These are phyloP conservation scores for Colletotrichum sp. DNA, from an alignment of 2,329 filamentous ascomycete species.

Conservation along the genomic window DNA sequence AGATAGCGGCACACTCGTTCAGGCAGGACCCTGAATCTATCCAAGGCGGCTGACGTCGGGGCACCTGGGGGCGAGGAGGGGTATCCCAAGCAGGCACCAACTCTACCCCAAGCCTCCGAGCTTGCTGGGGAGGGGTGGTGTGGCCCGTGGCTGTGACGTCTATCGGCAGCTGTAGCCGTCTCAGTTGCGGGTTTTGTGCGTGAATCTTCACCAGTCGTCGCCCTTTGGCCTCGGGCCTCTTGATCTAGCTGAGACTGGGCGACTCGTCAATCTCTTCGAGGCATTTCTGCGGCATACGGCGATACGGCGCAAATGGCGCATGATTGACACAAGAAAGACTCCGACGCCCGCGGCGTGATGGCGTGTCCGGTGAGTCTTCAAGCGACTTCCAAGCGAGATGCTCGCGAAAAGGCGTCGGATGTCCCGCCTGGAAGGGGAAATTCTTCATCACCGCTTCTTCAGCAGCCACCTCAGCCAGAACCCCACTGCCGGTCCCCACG, in stretches of 20 bases:
- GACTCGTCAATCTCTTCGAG: not conserved
- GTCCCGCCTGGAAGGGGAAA: not conserved
- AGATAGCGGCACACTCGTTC: not conserved
- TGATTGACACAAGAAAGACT: not conserved
- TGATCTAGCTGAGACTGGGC: conserved; percentile 6
- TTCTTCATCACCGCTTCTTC: conserved; percentile 14
- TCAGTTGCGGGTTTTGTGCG: conserved; percentile 17
- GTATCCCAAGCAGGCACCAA: not conserved
- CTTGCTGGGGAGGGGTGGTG: not conserved
- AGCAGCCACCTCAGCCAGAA: not conserved
- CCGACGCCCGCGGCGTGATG: not conserved
- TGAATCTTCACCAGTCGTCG: conserved; percentile 6
- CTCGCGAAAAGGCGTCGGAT: not conserved
- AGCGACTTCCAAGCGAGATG: not conserved
- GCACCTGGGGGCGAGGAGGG: not conserved
- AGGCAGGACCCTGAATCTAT: conserved; percentile 14
- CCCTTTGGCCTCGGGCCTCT: not conserved
- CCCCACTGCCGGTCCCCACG: conserved; percentile 6
- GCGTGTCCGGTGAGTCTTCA: not conserved
- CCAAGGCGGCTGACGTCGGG: conserved; percentile 1
- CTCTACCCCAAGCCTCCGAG: not conserved
- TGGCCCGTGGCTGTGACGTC: conserved; percentile 12
- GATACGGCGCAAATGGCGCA: not conserved
- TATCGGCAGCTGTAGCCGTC: conserved; percentile 2
- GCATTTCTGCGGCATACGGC: conserved; percentile 5